Evolutionary conservation across 345 rosid genomes (phyloP).

Genomic region (Eucalyptus polyanthemos): DNA sequence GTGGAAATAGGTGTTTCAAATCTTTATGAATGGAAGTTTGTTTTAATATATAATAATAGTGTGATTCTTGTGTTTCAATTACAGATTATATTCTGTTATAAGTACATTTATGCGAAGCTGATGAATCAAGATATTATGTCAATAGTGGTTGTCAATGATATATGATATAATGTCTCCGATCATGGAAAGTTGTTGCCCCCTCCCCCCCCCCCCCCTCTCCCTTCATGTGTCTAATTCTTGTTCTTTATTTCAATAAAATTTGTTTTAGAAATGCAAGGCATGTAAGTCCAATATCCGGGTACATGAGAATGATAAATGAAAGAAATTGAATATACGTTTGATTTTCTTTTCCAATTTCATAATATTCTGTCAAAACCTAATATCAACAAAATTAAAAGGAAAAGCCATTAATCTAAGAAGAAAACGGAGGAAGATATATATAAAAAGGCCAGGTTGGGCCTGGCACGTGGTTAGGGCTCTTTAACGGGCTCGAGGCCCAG

Average conservation of each 20-base stretch:
- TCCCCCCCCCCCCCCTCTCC: no score
- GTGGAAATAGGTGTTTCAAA: neutral
- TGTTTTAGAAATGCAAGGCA: neutral
- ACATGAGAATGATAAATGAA: no score
- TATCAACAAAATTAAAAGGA: neutral
- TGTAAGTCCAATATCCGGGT: neutral
- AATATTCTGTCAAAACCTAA: neutral
- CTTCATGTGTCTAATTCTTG: no score
- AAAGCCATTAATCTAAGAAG: neutral
- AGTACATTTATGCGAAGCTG: neutral
- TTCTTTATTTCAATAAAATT: no score
- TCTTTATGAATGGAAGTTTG: neutral
- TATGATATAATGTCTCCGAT: no score
- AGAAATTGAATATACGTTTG: neutral
- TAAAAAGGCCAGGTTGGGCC: neutral
- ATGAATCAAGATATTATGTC: neutral
- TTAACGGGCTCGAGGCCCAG: neutral
- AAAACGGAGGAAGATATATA: neutral
- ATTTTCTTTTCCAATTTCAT: neutral
- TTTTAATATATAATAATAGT: neutral
- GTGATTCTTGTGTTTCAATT: neutral
- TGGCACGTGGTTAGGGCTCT: neutral
- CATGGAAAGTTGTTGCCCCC: no score
- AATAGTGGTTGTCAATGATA: neutral
- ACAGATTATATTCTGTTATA: fast-evolving